Evolutionary conservation across 2,329 filamentous ascomycete genomes (phyloP).

Genomic region (Fusarium redolens): DNA sequence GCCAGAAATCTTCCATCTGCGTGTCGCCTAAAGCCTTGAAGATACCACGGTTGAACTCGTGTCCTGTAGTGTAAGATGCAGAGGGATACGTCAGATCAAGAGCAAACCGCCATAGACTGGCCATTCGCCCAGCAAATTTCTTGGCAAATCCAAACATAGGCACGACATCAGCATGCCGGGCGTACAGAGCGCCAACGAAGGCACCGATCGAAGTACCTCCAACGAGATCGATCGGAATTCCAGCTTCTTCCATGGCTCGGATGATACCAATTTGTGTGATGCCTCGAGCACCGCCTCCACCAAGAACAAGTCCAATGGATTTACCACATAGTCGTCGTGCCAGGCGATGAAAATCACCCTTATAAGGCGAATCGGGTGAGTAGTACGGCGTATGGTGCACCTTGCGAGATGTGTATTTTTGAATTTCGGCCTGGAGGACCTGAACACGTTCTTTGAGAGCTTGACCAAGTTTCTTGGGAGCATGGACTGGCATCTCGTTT

Average conservation of each 20-base stretch:
- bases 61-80: slow-evolving; percentile 95
- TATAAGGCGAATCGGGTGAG: slow-evolving; percentile 90
- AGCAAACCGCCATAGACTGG: slow-evolving; percentile 98
- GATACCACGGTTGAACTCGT: slow-evolving; percentile 98
- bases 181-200: slow-evolving; percentile 95
- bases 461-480: slow-evolving; percentile 81
- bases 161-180: slow-evolving; percentile 94
- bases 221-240: slow-evolving; percentile 94
- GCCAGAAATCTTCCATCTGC: slow-evolving; percentile 99
- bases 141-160: slow-evolving; percentile 97
- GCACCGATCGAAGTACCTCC: slow-evolving; percentile 96
- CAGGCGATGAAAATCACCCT: slow-evolving; percentile 95
- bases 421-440: slow-evolving; percentile 94
- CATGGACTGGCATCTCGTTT: slow-evolving; percentile 79
- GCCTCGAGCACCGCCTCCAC: slow-evolving; percentile 91
- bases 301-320: slow-evolving; percentile 92
- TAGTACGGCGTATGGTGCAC: slow-evolving; percentile 91
- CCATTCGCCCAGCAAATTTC: slow-evolving; percentile 98
- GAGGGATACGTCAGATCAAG: slow-evolving; percentile 96
- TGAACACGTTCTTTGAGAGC: slow-evolving; percentile 93
- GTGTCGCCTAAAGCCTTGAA: slow-evolving; percentile 98
- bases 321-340: slow-evolving; percentile 92
- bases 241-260: slow-evolving; percentile 92
- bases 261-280: slow-evolving; percentile 96
- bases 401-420: slow-evolving; percentile 95